Conservation (phyloP, 192 early-diverging fungal genomes). For the Coemansia sp. region DNA sequence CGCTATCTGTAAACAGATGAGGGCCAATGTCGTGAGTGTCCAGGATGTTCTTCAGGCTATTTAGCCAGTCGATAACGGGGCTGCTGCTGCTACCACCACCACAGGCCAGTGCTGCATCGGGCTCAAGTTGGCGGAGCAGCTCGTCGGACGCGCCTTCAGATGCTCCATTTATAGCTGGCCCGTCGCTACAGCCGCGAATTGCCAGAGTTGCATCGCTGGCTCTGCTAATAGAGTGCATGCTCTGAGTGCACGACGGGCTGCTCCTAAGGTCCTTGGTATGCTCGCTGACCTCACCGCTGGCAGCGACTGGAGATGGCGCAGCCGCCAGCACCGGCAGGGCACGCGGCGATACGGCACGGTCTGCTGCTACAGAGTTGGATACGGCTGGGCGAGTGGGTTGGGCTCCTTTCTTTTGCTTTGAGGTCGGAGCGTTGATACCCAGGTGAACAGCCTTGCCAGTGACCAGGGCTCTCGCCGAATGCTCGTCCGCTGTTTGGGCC, state of each 20-base stretch:
- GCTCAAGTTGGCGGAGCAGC: background rate
- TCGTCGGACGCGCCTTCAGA: background rate
- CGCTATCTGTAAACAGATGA: background rate
- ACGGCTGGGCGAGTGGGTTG: background rate
- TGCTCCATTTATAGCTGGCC: background rate
- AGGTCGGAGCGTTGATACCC: background rate
- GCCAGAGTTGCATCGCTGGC: conserved; percentile 22
- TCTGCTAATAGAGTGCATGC: conserved; percentile 15
- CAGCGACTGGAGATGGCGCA: background rate
- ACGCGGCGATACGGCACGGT: background rate
- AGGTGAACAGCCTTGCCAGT: background rate
- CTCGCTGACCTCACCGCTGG: background rate
- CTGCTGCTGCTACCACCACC: background rate
- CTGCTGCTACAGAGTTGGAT: background rate
- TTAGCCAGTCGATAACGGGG: conserved; percentile 23
- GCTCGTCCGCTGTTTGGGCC: background rate
- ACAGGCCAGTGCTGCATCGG: background rate
- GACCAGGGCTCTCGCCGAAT: background rate
- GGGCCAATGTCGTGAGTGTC: conserved; percentile 6
- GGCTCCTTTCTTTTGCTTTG: background rate
- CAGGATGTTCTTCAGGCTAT: conserved; percentile 9
- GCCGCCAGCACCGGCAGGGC: background rate
- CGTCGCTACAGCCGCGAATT: background rate
- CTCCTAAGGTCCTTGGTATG: background rate
- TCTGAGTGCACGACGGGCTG: conserved; percentile 11